Conservation (phyloP, 2,329 filamentous ascomycete genomes). For the Paecilomyces sp. region DNA sequence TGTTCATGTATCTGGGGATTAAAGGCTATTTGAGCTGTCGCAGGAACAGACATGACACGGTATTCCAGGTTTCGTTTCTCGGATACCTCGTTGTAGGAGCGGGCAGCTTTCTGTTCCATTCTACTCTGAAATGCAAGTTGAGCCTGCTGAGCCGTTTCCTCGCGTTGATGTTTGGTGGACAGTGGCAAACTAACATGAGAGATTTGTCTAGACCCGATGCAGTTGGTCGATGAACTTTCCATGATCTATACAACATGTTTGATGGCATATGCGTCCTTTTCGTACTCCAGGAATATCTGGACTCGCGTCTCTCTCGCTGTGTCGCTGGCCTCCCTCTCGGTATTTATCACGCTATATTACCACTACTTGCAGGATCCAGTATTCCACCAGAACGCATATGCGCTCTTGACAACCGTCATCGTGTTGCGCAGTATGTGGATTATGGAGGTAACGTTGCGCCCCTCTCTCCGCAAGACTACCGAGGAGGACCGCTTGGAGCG, state of each 20-base stretch:
- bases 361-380: conserved; percentile 73
- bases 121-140: conserved; percentile 53
- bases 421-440: conserved; percentile 68
- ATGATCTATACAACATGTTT: conserved; percentile 68
- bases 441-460: conserved; percentile 62
- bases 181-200: not conserved
- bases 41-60: conserved; percentile 62
- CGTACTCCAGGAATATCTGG: conserved; percentile 52
- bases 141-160: not conserved
- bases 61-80: conserved; percentile 64
- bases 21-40: conserved; percentile 70
- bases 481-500: conserved; percentile 38
- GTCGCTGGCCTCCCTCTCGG: conserved; percentile 48
- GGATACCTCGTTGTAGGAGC: conserved; percentile 56
- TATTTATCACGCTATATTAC: conserved; percentile 72
- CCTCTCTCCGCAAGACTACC: conserved; percentile 46
- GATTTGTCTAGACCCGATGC: conserved; percentile 56
- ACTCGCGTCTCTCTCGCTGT: conserved; percentile 51
- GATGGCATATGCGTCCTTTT: conserved; percentile 68
- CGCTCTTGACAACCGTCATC: conserved; percentile 61
- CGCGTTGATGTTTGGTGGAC: not conserved
- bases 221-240: conserved; percentile 62
- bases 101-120: conserved; percentile 58
- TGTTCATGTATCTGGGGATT: conserved; percentile 72
- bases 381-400: conserved; percentile 78